Conservation (phyloP, 2,329 filamentous ascomycete species). For the Kalmusia sp. region DNA sequence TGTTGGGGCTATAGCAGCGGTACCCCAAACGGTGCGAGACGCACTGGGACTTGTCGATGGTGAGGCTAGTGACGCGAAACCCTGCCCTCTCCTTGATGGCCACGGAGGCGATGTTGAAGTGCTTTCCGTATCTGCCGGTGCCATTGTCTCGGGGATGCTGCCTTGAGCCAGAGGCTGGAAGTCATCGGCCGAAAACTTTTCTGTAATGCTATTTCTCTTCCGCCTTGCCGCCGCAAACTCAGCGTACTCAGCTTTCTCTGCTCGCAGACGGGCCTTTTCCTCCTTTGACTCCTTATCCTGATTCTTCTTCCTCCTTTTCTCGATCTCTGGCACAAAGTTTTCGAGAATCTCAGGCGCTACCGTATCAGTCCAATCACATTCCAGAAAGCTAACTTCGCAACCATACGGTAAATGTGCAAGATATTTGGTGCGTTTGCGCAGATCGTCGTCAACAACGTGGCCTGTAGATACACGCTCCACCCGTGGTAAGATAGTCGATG, state of each 20-base stretch:
- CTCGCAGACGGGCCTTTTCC: conserved; percentile 82
- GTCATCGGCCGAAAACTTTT: conserved; percentile 59
- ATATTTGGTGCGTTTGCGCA: conserved; percentile 86
- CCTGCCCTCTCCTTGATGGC: conserved; percentile 60
- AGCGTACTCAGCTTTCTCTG: conserved; percentile 79
- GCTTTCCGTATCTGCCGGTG: conserved; percentile 38
- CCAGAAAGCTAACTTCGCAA: conserved; percentile 89
- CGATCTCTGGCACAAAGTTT: conserved; percentile 77
- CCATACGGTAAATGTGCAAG: conserved; percentile 85
- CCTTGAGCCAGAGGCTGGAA: conserved; percentile 49
- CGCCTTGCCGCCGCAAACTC: conserved; percentile 71
- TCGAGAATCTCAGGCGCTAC: conserved; percentile 78
- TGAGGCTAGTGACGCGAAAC: conserved; percentile 73
- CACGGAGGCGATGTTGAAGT: conserved; percentile 57
- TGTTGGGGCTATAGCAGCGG: conserved; percentile 65
- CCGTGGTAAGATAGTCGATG: conserved; percentile 82
- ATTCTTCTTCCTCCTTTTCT: conserved; percentile 76
- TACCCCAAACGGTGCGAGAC: conserved; percentile 91
- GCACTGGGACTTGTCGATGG: conserved; percentile 82
- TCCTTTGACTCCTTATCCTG: conserved; percentile 84
- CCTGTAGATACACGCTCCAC: conserved; percentile 90
- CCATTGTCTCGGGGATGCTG: conserved; percentile 31
- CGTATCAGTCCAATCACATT: conserved; percentile 95
- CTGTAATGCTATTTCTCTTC: conserved; percentile 62
- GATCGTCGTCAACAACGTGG: conserved; percentile 83